Conservation (phyloP, 257 asterid species). For the Perilla frutescens region DNA sequence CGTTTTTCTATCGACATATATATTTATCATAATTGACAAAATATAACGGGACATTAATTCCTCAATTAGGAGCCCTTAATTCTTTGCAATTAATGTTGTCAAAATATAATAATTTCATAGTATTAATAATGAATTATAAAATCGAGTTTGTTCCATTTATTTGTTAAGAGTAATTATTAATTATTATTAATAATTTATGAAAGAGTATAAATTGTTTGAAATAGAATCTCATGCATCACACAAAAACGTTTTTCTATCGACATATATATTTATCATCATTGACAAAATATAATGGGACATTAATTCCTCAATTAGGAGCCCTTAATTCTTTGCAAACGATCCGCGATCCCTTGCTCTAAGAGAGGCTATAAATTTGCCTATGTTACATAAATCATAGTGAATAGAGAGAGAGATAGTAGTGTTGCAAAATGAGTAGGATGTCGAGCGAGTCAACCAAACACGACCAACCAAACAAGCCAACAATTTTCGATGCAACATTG, state of each 20-base stretch:
- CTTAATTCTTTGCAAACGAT: slow-evolving; percentile 42
- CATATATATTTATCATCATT: slow-evolving; percentile 21
- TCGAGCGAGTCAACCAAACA: neutral
- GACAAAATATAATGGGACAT: slow-evolving; percentile 47
- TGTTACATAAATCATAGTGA: slow-evolving; percentile 28
- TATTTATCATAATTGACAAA: slow-evolving; percentile 39
- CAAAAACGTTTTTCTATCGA: slow-evolving; percentile 53
- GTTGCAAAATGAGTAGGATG: slow-evolving; percentile 52
- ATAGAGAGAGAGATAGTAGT: too few species aligned
- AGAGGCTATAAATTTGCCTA: slow-evolving; percentile 49
- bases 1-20: slow-evolving; percentile 47
- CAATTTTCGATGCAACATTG: slow-evolving; percentile 55
- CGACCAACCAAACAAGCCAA: slow-evolving; percentile 32
- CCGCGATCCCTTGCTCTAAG: slow-evolving; percentile 20
- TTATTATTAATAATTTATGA: too few species aligned
- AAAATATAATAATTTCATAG: too few species aligned
- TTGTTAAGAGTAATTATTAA: too few species aligned
- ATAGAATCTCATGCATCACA: slow-evolving; percentile 22
- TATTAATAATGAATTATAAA: too few species aligned
- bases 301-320: slow-evolving; percentile 35
- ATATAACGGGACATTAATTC: slow-evolving; percentile 38
- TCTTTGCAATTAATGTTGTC: slow-evolving; percentile 26
- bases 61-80: slow-evolving; percentile 40
- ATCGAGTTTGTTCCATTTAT: too few species aligned
- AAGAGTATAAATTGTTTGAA: neutral